Evolutionary conservation across 2,329 filamentous ascomycete genomes (phyloP), one percentile per base, ranked within the genome.

Genomic region (Sporothrix protearum): DNA sequence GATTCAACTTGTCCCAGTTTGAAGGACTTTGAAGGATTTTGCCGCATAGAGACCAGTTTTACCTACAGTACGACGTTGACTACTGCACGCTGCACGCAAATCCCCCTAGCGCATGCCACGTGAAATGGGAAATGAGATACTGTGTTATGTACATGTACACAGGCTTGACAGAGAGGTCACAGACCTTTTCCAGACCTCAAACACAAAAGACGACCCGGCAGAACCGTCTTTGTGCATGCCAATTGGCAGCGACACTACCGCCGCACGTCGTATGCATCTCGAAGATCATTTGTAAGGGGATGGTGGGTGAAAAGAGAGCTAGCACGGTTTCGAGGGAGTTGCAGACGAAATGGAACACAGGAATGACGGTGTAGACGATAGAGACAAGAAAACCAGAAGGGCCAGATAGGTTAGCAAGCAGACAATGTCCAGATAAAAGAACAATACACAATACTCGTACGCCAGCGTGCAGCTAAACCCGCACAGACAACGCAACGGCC

Each of bases 91-190:
- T 49, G 45, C 28, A 47, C 45, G 64, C 64, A 68, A 33, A 68
- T 68, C 45, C 22, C 64, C 64, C 47, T 68, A 68, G 64, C 30
- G 64, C 16, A 36, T 68, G 64, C 64, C 64, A 68, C 64, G 64
- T 68, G 64, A 68, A 68, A 68, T 53, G 47, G 39, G 25, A 53
- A 39, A 36, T 22, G 45, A 39, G 25, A 66, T 49, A 63, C n/a
- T n/a, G n/a, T n/a, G n/a, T n/a, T n/a, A n/a, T n/a, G n/a, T n/a
- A n/a, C n/a, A n/a, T n/a, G 7, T n/a, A 42, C 59, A 33, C 10
- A 25, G 36, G 28, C 16, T 16, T n/a, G 6, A 9, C 55, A 28
- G 49, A 53, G 49, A 53, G 49, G 49, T 53, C 25, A 25, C 49
- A 53, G 49, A 53, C n/a, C 10, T 12, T 22, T 28, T 53, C 9